phyloP scores from a whole-genome alignment of 2,329 filamentous ascomycete species.

The Curvularia eragrostidis region DNA sequence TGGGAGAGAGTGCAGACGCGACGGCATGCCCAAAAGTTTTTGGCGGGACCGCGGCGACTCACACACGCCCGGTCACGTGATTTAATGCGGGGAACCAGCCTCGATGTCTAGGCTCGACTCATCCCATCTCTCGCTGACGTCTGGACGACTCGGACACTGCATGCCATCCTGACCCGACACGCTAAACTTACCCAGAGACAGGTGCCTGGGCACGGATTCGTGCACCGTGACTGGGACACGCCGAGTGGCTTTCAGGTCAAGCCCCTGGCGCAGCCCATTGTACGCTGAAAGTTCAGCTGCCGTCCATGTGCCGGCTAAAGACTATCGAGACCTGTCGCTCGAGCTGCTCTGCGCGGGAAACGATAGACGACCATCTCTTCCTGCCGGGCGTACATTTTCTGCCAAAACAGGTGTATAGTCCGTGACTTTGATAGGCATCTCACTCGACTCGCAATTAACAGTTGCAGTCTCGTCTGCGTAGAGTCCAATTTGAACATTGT shows the following conservation, averaged over 20 bases:
- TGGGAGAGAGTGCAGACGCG: slow-evolving; percentile 12
- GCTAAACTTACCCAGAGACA: not conserved
- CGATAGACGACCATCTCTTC: slow-evolving; percentile 21
- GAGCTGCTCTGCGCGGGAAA: slow-evolving; percentile 14
- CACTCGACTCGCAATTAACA: not conserved
- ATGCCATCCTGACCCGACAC: not conserved
- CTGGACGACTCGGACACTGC: not conserved
- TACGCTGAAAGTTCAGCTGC: not conserved
- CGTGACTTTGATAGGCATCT: not conserved
- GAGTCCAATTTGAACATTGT: not conserved
- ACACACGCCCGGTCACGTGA: slow-evolving; percentile 5
- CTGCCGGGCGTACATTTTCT: not conserved
- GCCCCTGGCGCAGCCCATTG: not conserved
- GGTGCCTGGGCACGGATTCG: not conserved
- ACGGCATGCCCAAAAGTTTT: slow-evolving; percentile 14
- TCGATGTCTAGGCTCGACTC: not conserved
- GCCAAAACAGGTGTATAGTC: not conserved
- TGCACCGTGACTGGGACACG: not conserved
- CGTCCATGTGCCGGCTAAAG: slow-evolving; percentile 12
- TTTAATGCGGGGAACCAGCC: slow-evolving; percentile 10
- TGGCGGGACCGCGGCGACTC: slow-evolving; percentile 9
- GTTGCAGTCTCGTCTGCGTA: not conserved
- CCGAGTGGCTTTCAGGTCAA: slow-evolving; percentile 1
- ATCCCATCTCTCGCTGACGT: not conserved
- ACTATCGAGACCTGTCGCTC: slow-evolving; percentile 9